Conservation (phyloP, 441 rosid species). For the Pelargonium australe region DNA sequence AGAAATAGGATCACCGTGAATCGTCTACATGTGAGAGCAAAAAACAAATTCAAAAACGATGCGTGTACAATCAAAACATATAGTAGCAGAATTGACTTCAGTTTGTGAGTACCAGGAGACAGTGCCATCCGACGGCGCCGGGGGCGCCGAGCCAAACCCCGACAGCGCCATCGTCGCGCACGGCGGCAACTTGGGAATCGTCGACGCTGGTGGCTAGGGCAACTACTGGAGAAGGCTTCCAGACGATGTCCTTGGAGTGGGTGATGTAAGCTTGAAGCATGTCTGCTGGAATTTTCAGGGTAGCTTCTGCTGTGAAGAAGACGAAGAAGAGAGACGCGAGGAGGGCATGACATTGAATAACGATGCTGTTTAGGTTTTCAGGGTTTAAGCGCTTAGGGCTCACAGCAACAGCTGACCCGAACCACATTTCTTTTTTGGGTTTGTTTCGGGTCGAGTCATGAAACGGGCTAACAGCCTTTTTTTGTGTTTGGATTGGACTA, state of each 20-base stretch:
- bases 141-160: conserved; percentile 96
- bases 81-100: neutral
- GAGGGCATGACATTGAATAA: neutral
- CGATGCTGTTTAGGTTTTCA: conserved; percentile 12
- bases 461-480: neutral
- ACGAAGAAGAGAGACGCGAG: neutral
- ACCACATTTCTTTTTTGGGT: neutral
- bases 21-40: conserved; percentile 36
- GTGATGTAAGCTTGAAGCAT: conserved; percentile 57
- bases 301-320: neutral
- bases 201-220: conserved; percentile 77
- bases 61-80: neutral
- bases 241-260: conserved; percentile 52
- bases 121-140: conserved; percentile 89
- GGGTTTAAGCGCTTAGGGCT: conserved; percentile 29
- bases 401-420: neutral
- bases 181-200: conserved; percentile 71
- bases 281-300: conserved; percentile 7
- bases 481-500: neutral
- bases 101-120: conserved; percentile 56
- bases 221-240: conserved; percentile 87
- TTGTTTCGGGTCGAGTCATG: neutral
- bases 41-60: neutral
- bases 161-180: conserved; percentile 87
- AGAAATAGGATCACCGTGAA: conserved; percentile 70